These are phyloP conservation scores for Tetraselmis chui DNA, from an alignment of 139 green algal species.

Conservation along the genomic window DNA sequence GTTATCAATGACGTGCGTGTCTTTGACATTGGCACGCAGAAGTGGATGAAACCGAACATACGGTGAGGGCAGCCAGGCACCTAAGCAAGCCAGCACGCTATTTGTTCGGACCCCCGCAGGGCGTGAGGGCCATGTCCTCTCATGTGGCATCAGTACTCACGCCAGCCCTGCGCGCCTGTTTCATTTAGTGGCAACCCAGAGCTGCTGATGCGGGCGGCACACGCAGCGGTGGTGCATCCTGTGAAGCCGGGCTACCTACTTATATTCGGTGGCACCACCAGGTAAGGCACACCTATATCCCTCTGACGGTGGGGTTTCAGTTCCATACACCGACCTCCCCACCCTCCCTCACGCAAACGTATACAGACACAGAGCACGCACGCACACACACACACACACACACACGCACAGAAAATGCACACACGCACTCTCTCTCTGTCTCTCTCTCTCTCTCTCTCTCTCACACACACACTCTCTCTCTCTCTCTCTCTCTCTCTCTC, in stretches of 20 bases:
- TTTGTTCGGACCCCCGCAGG: too few relatives aligned
- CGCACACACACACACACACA: too few relatives aligned
- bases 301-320: too few relatives aligned
- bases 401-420: not conserved
- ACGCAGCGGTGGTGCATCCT: not conserved
- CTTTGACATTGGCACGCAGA: not conserved
- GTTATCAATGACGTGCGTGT: not conserved
- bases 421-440: not conserved
- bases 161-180: not conserved
- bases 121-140: too few relatives aligned
- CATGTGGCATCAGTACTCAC: not conserved
- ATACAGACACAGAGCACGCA: too few relatives aligned
- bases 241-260: not conserved
- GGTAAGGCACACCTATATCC: too few relatives aligned
- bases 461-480: too few relatives aligned
- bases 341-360: not conserved
- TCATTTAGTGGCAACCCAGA: not conserved
- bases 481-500: too few relatives aligned
- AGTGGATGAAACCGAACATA: not conserved
- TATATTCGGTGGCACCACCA: not conserved
- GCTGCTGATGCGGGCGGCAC: not conserved
- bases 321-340: not conserved
- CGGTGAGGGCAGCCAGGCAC: not conserved
- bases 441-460: not conserved
- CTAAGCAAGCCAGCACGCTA: not conserved